Conservation (phyloP, 148 eudicot genomes). For the Pouteria glomerata region DNA sequence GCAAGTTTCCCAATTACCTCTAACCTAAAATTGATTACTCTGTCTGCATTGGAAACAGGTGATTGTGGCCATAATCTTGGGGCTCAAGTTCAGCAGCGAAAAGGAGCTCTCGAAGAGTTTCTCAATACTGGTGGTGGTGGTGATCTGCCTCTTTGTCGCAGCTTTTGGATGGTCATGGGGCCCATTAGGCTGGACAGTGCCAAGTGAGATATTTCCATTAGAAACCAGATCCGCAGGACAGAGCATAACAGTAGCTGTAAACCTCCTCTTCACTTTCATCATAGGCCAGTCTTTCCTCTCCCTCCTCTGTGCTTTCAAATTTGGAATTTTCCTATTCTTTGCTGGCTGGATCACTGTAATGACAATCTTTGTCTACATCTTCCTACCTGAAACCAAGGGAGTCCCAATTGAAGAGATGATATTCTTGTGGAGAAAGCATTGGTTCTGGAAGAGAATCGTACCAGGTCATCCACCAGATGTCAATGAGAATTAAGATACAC, state of each 20-base stretch:
- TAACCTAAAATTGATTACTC: background rate
- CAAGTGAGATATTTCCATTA: constrained; percentile 86
- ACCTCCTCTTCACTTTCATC: constrained; percentile 75
- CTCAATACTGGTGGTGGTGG: constrained; percentile 53
- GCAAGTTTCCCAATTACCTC: background rate
- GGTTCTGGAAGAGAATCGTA: constrained; percentile 68
- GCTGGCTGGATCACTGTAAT: constrained; percentile 63
- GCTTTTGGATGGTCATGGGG: constrained; percentile 96
- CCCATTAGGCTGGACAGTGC: constrained; percentile 88
- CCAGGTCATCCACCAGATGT: constrained; percentile 18
- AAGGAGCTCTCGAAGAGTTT: constrained; percentile 49
- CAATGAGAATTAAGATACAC: background rate
- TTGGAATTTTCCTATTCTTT: constrained; percentile 69
- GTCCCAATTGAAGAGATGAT: constrained; percentile 86
- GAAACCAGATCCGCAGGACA: constrained; percentile 90
- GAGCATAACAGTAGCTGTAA: constrained; percentile 79
- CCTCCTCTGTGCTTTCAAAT: constrained; percentile 64
- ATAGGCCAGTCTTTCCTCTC: constrained; percentile 74
- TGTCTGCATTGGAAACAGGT: constrained; percentile 42
- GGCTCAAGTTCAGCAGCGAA: constrained; percentile 54
- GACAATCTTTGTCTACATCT: constrained; percentile 58
- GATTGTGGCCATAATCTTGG: constrained; percentile 62
- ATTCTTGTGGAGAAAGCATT: constrained; percentile 62
- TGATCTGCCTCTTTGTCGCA: constrained; percentile 70
- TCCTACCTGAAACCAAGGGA: constrained; percentile 83